These are phyloP conservation scores for Wickerhamiella azymoides DNA, from an alignment of 805 yeast genomes.

Conservation along the genomic window DNA sequence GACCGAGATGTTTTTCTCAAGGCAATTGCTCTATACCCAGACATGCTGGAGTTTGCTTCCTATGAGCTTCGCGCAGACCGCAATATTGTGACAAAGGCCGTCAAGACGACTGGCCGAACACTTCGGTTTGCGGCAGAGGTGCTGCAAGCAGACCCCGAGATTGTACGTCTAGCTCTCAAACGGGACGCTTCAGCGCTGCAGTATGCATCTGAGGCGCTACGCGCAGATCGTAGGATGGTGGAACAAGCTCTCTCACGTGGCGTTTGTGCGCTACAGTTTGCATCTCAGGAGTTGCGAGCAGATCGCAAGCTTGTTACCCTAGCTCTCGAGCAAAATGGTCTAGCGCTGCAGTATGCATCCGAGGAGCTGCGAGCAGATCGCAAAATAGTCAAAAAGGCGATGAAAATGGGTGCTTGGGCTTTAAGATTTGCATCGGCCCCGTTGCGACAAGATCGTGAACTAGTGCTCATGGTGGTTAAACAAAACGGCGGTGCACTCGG, in stretches of 20 bases:
- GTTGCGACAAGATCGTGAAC: no score
- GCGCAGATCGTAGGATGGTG: background rate
- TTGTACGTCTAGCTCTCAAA: background rate
- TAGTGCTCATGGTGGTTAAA: no score
- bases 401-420: no score
- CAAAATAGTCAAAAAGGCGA: no score
- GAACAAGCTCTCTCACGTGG: background rate
- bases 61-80: background rate
- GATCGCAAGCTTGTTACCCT: background rate
- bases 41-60: no score
- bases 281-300: background rate
- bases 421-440: no score
- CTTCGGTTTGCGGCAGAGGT: background rate
- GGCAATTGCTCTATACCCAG: no score
- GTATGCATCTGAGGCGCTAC: background rate
- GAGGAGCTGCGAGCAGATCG: no score
- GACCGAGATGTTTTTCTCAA: no score
- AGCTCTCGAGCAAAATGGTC: background rate
- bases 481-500: no score
- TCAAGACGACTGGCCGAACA: background rate
- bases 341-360: background rate
- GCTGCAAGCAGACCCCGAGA: background rate
- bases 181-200: background rate
- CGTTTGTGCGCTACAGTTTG: background rate
- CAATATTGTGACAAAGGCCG: background rate